These are phyloP conservation scores for Falciphora oryzae DNA, from an alignment of 2,329 filamentous ascomycete genomes.

Conservation along the genomic window DNA sequence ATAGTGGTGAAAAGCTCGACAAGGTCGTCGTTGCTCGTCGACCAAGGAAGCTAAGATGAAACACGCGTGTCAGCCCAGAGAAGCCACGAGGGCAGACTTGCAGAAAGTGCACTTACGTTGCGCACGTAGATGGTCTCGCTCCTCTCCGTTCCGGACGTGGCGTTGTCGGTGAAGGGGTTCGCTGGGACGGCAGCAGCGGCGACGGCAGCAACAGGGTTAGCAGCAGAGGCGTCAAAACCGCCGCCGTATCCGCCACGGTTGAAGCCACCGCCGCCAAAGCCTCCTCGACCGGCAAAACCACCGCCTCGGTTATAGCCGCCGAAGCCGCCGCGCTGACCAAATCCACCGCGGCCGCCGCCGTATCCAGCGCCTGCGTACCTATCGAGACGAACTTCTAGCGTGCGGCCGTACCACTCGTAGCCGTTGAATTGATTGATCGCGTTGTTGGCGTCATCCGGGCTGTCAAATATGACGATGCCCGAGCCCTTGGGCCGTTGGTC, in stretches of 20 bases:
- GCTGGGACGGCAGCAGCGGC: conserved; percentile 40
- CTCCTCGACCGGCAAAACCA: conserved; percentile 39
- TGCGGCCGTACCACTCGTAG: conserved; percentile 95
- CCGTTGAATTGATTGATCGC: conserved; percentile 98
- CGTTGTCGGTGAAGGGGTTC: conserved; percentile 92
- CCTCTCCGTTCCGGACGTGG: conserved; percentile 78
- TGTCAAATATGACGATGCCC: conserved; percentile 95
- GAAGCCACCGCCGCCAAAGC: conserved; percentile 33
- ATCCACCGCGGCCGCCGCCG: conserved; percentile 50
- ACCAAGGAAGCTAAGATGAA: conserved; percentile 77
- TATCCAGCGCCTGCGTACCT: conserved; percentile 67
- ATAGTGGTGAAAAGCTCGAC: conserved; percentile 97
- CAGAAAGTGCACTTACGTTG: conserved; percentile 62
- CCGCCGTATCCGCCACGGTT: conserved; percentile 46
- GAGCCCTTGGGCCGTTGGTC: conserved; percentile 95
- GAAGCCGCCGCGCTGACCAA: conserved; percentile 51
- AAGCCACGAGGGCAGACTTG: neutral
- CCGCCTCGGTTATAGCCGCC: conserved; percentile 42
- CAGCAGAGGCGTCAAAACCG: conserved; percentile 38
- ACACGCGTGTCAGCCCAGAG: conserved; percentile 17
- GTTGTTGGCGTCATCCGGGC: conserved; percentile 86
- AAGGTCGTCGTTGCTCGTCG: conserved; percentile 95
- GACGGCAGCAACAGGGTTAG: conserved; percentile 36
- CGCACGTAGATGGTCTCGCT: conserved; percentile 88
- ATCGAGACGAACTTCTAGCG: conserved; percentile 92